A percentile compares a stretch with the other conserved stretches of the same genome.
These are phyloP conservation scores for Pholiota molesta DNA, from an alignment of 768 basidiomycete species.

Conservation along the genomic window DNA sequence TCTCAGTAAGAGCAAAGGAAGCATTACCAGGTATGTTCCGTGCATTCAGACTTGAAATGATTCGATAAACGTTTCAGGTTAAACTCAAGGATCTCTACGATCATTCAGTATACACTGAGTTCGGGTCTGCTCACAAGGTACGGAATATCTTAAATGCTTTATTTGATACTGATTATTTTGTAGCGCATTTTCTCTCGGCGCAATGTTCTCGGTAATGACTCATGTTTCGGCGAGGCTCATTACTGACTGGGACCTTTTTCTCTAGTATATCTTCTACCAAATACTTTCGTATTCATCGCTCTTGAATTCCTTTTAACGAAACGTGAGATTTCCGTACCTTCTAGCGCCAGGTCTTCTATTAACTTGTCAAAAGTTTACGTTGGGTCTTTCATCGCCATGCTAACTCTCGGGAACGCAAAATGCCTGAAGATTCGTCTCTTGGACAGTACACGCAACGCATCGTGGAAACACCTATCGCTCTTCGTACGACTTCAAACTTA, in stretches of 20 bases:
- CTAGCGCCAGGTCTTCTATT: neutral
- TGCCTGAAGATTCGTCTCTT: neutral
- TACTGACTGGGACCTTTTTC: neutral
- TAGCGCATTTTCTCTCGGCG: constrained; percentile 20
- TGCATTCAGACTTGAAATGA: neutral
- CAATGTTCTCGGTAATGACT: constrained; percentile 12
- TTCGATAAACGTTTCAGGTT: constrained; percentile 5
- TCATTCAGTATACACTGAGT: constrained; percentile 21
- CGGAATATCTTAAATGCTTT: neutral
- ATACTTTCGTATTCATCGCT: constrained; percentile 17
- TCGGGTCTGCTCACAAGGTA: constrained; percentile 17
- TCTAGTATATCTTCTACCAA: constrained; percentile 16
- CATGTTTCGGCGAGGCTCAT: neutral
- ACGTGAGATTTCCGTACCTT: constrained; percentile 3
- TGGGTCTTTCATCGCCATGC: constrained; percentile 48
- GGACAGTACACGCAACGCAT: neutral
- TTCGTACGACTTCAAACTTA: neutral
- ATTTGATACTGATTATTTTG: neutral
- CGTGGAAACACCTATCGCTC: neutral
- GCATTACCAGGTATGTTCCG: constrained; percentile 8
- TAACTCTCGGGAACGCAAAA: constrained; percentile 43
- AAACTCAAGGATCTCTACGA: constrained; percentile 13
- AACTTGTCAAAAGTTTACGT: constrained; percentile 42
- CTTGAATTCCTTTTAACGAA: constrained; percentile 19
- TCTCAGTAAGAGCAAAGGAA: constrained; percentile 15